These are phyloP conservation scores for Plenodomus lindquistii DNA, from an alignment of 2,329 filamentous ascomycete species.

Conservation along the genomic window DNA sequence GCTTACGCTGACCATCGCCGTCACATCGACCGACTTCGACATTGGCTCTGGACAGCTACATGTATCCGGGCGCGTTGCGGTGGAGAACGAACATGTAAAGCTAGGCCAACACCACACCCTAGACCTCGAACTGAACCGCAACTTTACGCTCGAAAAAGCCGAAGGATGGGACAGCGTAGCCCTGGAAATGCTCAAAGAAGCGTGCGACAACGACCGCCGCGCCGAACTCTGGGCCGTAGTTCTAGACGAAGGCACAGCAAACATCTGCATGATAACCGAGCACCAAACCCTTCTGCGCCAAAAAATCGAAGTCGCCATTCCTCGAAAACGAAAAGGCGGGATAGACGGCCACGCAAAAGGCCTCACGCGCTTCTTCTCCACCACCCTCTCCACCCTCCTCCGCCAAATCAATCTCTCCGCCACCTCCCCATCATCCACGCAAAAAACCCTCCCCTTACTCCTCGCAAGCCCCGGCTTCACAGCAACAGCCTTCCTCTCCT, in stretches of 20 bases:
- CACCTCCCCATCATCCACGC: conserved; percentile 42
- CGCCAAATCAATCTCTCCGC: conserved; percentile 73
- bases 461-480: conserved; percentile 90
- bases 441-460: conserved; percentile 63
- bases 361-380: conserved; percentile 77
- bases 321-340: conserved; percentile 67
- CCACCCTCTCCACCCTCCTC: conserved; percentile 73
- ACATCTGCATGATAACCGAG: conserved; percentile 81
- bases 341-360: conserved; percentile 69
- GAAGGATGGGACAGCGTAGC: conserved; percentile 89
- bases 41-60: conserved; percentile 69
- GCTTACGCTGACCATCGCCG: conserved; percentile 65
- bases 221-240: conserved; percentile 88
- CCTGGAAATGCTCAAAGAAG: conserved; percentile 74
- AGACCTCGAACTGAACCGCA: conserved; percentile 83
- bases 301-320: conserved; percentile 67
- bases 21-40: conserved; percentile 71
- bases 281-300: conserved; percentile 77
- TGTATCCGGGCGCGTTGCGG: conserved; percentile 66
- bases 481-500: conserved; percentile 77
- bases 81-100: conserved; percentile 69
- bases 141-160: conserved; percentile 85
- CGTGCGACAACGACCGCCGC: conserved; percentile 75
- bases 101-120: conserved; percentile 71
- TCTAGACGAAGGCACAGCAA: conserved; percentile 86